Conservation (phyloP, 345 rosid genomes). For the Aegle marmelos region DNA sequence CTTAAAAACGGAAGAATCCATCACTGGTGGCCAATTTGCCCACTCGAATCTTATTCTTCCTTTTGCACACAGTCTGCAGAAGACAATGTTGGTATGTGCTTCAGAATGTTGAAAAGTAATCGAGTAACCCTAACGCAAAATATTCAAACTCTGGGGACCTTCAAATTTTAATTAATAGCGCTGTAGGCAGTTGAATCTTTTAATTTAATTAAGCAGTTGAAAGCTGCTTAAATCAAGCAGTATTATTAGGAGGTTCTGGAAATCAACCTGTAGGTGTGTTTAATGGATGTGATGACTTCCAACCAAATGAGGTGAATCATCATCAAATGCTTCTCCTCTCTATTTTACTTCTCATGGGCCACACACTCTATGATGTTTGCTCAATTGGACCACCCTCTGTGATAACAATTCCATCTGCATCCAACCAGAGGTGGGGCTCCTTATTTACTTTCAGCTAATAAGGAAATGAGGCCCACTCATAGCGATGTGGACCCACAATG, state of each 20-base stretch:
- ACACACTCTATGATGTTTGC: background rate
- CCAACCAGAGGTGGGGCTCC: slow-evolving; percentile 17
- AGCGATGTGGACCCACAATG: background rate
- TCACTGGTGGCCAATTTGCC: background rate
- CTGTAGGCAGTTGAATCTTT: background rate
- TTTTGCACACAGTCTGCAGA: background rate
- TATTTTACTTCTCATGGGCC: slow-evolving; percentile 14
- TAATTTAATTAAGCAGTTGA: slow-evolving; percentile 6
- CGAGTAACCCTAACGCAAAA: background rate
- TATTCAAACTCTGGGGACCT: background rate
- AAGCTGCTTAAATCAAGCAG: background rate
- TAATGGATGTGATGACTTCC: slow-evolving; percentile 13
- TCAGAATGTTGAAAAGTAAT: background rate
- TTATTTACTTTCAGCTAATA: background rate
- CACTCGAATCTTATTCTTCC: background rate
- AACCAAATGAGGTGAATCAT: slow-evolving; percentile 1
- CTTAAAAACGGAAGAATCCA: too few relatives aligned
- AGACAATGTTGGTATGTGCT: background rate
- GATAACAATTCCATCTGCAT: slow-evolving; percentile 8
- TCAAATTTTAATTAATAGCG: background rate
- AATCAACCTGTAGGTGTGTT: slow-evolving; percentile 4
- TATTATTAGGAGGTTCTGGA: background rate
- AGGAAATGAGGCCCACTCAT: background rate
- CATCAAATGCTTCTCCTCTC: background rate
- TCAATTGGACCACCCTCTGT: slow-evolving; percentile 23